Percentiles rank a stretch among this genome's conserved stretches.
Evolutionary conservation across 1,284 basidiomycete genomes (phyloP).

Genomic region (Malassezia japonica): DNA sequence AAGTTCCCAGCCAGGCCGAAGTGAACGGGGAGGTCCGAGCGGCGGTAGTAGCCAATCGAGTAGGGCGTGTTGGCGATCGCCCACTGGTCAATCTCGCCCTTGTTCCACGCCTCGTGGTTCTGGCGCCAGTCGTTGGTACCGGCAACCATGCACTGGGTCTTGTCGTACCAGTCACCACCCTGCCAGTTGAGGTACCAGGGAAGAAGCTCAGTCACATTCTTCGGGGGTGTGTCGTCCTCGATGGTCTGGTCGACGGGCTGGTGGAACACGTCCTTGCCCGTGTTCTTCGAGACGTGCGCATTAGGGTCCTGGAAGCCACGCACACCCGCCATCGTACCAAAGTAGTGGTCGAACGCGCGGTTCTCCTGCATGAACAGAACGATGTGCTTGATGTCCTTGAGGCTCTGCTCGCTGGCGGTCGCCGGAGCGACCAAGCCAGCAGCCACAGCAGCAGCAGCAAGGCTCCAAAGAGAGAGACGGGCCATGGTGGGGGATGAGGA

Average conservation of each 20-base stretch:
- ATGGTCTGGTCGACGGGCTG: constrained; percentile 11
- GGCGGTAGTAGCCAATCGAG: constrained; percentile 30
- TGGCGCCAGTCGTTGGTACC: constrained; percentile 31
- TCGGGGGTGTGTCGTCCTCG: constrained; percentile 3
- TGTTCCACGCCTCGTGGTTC: constrained; percentile 34
- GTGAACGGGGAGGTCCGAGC: constrained; percentile 32
- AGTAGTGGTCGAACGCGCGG: constrained; percentile 42
- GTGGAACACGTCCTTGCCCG: constrained; percentile 25
- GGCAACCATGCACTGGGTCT: constrained; percentile 31
- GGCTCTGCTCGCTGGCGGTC: background rate
- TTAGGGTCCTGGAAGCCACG: constrained; percentile 41
- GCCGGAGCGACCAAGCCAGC: too few relatives aligned
- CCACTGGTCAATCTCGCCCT: constrained; percentile 32
- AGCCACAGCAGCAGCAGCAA: too few relatives aligned
- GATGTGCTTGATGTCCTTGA: constrained; percentile 21
- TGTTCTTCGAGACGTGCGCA: constrained; percentile 28
- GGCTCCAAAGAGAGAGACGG: too few relatives aligned
- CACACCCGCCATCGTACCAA: constrained; percentile 32
- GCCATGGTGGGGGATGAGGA: too few relatives aligned
- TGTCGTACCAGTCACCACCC: constrained; percentile 26
- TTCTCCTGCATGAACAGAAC: constrained; percentile 42
- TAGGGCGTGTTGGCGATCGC: constrained; percentile 29
- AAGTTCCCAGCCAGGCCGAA: constrained; percentile 33
- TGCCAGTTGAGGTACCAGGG: constrained; percentile 35
- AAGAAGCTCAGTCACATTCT: constrained; percentile 21